phyloP scores from a whole-genome alignment of 805 yeast species.

The Jamesozyma lodderae region DNA sequence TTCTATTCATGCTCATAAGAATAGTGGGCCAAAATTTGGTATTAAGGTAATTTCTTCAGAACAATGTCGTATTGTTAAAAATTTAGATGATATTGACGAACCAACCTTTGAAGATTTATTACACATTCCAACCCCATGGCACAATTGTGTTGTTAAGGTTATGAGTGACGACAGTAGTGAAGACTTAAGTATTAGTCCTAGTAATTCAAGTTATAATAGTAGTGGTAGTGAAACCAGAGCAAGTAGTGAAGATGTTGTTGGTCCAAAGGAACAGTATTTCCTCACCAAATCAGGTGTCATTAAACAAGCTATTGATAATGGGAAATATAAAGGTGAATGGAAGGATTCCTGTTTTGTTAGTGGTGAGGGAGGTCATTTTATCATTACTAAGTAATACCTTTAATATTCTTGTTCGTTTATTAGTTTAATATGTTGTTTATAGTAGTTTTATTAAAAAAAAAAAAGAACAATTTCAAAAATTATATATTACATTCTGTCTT shows the following conservation, averaged over 20 bases:
- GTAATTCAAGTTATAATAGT: too few species aligned
- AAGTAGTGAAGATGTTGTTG: background rate
- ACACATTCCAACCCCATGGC: slow-evolving; percentile 64
- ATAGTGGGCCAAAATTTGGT: slow-evolving; percentile 53
- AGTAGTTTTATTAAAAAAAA: too few species aligned
- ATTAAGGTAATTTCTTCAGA: slow-evolving; percentile 38
- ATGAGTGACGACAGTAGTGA: background rate
- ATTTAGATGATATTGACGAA: slow-evolving; percentile 32
- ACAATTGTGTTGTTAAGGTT: slow-evolving; percentile 39
- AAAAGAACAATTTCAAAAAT: too few species aligned
- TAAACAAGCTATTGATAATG: slow-evolving; percentile 30
- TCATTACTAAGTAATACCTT: slow-evolving; percentile 3
- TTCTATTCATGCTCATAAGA: slow-evolving; percentile 54
- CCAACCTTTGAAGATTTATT: slow-evolving; percentile 44
- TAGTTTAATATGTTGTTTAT: background rate
- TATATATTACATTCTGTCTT: background rate
- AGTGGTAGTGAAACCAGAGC: too few species aligned
- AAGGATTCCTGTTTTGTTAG: slow-evolving; percentile 23
- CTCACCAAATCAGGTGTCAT: slow-evolving; percentile 33
- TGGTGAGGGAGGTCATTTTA: slow-evolving; percentile 32
- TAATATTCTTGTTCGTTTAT: background rate
- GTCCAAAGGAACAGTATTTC: slow-evolving; percentile 23
- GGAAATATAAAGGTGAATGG: slow-evolving; percentile 32
- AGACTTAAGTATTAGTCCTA: too few species aligned
- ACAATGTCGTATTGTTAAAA: slow-evolving; percentile 39